phyloP scores from a whole-genome alignment of 257 asterid species.

The Solanum peruvianum region DNA sequence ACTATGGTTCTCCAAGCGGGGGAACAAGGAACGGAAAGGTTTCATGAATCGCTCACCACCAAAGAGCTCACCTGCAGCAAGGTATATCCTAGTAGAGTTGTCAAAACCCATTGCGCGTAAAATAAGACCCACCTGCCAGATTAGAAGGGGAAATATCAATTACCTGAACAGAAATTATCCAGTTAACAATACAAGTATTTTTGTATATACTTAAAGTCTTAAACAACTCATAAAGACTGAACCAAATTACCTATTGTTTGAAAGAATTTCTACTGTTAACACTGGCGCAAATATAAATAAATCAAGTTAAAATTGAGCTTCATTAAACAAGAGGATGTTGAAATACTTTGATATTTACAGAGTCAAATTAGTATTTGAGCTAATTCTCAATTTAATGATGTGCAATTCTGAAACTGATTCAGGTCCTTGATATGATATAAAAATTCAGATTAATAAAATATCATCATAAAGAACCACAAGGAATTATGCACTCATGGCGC shows the following conservation, averaged over 20 bases:
- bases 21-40: conserved; percentile 73
- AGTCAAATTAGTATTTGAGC: not conserved
- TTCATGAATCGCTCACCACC: conserved; percentile 92
- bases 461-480: not conserved
- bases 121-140: conserved; percentile 82
- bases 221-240: not conserved
- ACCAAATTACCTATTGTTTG: not conserved
- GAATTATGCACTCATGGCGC: not conserved
- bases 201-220: too few species aligned
- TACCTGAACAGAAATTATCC: not conserved
- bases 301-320: not conserved
- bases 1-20: conserved; percentile 78
- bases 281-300: not conserved
- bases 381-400: not conserved
- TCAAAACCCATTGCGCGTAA: conserved; percentile 73
- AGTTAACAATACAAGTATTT: not conserved
- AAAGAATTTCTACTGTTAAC: not conserved
- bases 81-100: conserved; percentile 81
- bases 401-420: not conserved
- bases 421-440: not conserved
- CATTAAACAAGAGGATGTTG: not conserved
- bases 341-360: not conserved
- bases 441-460: not conserved
- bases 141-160: not conserved
- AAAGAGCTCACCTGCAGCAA: conserved; percentile 92